Base-by-base conservation (phyloP, 106 monocot species). In the Acorus calamus region DNA sequence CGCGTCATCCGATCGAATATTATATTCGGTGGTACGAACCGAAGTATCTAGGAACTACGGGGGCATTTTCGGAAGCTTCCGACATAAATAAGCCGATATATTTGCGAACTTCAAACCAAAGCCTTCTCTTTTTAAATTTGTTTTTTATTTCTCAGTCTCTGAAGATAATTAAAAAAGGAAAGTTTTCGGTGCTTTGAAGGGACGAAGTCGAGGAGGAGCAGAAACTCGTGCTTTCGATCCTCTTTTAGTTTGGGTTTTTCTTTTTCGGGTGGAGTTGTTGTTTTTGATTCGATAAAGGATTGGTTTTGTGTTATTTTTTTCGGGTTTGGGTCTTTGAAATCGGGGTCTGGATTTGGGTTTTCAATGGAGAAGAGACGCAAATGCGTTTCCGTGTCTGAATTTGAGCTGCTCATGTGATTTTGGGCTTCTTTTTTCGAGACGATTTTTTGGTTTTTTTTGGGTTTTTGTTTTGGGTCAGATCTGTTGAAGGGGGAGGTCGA, bases 101-200 rank as follows among this genome's bases (percentile, higher is more conserved):
- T 28, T 28, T 28, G 28, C 28, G 1, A 28, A 28, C 28, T 28
- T 28, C 0, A 28, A 28, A 28, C 28, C 28, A 28, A 28, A 28
- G 28, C 28, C 28, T 28, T 28, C 28, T 1, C 28, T 28, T 28
- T 28, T 28, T 28, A 28, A 28, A 28, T 28, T 28, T 28, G 28
- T 28, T 28, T n/a, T 48, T 8, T 47, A 0, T 49, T 5, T n/a
- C 11, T 66, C 11, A 5, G 11, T 60, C 58, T 13, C 14, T 60
- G 46, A 55, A 60, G 53, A 46, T 46, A 56, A 64, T 72, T 52
- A 55, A 77, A 66, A 49, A 58, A 56, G 76, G 56, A 55, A 59
- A 65, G 67, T 47, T 68, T 73, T 72, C 51, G 62, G 69, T 74
- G 74, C 75, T 76, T 83, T 48, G 68, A 61, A 64, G 59, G 51